Evolutionary conservation across 2,329 filamentous ascomycete genomes (phyloP).

Genomic region (Penicillium freii): DNA sequence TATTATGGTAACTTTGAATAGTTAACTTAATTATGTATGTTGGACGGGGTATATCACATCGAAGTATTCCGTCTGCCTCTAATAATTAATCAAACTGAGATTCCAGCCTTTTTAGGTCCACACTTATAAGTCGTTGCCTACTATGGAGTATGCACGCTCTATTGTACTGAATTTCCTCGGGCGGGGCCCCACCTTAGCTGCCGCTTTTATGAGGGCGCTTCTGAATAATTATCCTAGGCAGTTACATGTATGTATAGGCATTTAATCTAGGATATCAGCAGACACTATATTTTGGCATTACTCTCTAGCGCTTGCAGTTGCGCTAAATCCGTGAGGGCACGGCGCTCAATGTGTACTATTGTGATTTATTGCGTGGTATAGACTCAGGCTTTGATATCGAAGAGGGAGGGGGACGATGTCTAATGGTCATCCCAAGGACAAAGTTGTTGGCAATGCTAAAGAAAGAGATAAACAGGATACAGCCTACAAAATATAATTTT

Average conservation of each 20-base stretch:
- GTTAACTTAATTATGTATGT: neutral
- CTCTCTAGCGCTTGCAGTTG: neutral
- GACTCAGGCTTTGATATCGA: too few relatives aligned
- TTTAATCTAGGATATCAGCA: neutral
- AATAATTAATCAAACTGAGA: neutral
- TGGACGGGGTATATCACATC: neutral
- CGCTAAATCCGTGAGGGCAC: neutral
- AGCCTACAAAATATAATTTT: too few relatives aligned
- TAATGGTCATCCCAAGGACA: too few relatives aligned
- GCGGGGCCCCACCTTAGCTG: neutral
- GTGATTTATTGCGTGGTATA: neutral
- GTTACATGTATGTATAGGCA: neutral
- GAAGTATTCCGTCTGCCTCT: neutral
- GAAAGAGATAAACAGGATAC: too few relatives aligned
- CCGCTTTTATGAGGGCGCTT: slow-evolving; percentile 1
- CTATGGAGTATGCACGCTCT: neutral
- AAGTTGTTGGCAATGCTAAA: too few relatives aligned
- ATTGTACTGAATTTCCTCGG: neutral
- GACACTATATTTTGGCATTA: neutral
- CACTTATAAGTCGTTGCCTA: neutral
- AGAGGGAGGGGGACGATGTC: too few relatives aligned
- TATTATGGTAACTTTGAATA: neutral
- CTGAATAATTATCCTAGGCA: neutral
- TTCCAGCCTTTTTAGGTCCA: neutral
- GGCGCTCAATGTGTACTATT: neutral